These are phyloP conservation scores for Coniosporium apollinis DNA, from an alignment of 495 filamentous ascomycete species.

Conservation along the genomic window DNA sequence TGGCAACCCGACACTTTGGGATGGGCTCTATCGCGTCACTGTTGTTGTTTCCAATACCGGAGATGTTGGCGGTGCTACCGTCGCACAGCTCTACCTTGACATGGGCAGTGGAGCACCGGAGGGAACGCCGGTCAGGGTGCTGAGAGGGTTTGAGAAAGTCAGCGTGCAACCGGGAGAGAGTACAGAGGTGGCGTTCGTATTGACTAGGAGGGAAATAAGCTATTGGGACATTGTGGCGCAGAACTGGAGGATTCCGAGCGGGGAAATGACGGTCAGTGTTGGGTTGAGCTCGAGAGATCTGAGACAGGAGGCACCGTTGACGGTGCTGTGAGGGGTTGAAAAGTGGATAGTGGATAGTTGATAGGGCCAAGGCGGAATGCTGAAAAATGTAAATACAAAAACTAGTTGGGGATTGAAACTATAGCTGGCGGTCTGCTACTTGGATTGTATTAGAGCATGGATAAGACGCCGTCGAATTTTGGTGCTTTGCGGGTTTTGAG, in stretches of 20 bases:
- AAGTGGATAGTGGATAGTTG: too few species aligned
- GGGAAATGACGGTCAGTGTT: slow-evolving; percentile 5
- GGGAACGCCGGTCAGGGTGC: slow-evolving; percentile 35
- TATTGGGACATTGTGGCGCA: slow-evolving; percentile 46
- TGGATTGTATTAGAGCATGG: too few species aligned
- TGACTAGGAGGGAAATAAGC: slow-evolving; percentile 50
- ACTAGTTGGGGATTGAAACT: too few species aligned
- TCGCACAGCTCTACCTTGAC: slow-evolving; percentile 49
- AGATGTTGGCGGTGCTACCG: slow-evolving; percentile 19
- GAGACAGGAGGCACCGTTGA: too few species aligned
- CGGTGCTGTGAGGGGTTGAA: too few species aligned
- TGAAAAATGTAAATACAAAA: too few species aligned
- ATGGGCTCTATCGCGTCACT: slow-evolving; percentile 33
- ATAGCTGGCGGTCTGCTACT: too few species aligned
- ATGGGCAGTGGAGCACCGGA: slow-evolving; percentile 26
- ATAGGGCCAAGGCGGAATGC: too few species aligned
- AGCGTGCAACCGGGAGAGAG: slow-evolving; percentile 26
- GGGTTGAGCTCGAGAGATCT: slow-evolving; percentile 13
- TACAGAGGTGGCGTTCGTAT: slow-evolving; percentile 31
- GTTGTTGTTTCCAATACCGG: slow-evolving; percentile 43
- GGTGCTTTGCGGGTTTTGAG: too few species aligned
- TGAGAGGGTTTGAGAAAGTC: slow-evolving; percentile 53
- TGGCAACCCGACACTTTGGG: slow-evolving; percentile 41
- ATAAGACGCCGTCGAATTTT: too few species aligned
- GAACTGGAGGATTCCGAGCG: slow-evolving; percentile 29